A percentile compares a stretch with the other conserved stretches of the same genome.
Conservation (phyloP, 805 yeast species). For the Suhomyces xylopsoci region DNA sequence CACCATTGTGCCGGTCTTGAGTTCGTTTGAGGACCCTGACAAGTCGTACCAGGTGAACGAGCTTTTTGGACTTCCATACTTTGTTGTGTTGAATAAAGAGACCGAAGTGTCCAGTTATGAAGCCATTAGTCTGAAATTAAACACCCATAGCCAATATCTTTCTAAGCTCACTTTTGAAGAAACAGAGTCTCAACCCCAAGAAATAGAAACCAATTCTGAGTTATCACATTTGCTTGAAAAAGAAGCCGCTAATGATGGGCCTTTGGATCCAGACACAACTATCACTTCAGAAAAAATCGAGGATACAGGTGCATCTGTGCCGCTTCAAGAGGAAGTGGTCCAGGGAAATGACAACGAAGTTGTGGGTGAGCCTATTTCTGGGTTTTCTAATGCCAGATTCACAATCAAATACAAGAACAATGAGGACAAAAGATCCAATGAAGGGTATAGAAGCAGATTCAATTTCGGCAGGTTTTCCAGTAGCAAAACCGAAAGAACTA, state of each 20-base stretch:
- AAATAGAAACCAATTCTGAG: too few species aligned
- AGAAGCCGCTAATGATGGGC: neutral
- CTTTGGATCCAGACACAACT: neutral
- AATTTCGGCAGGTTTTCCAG: slow-evolving; percentile 1
- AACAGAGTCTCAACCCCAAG: neutral
- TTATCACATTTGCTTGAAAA: too few species aligned
- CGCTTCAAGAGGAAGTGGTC: neutral
- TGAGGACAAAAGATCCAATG: neutral
- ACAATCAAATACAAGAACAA: slow-evolving; percentile 28
- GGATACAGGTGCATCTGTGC: slow-evolving; percentile 20
- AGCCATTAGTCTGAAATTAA: slow-evolving; percentile 51
- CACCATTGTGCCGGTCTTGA: slow-evolving; percentile 58
- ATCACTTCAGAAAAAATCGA: slow-evolving; percentile 15
- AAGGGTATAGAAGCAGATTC: neutral
- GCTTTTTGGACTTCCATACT: slow-evolving; percentile 75
- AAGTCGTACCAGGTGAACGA: slow-evolving; percentile 36
- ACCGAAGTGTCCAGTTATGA: slow-evolving; percentile 56
- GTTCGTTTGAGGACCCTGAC: slow-evolving; percentile 36
- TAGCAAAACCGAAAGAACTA: slow-evolving; percentile 13
- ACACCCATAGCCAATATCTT: neutral
- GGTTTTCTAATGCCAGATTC: slow-evolving; percentile 50
- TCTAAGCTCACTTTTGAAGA: neutral
- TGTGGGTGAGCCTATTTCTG: slow-evolving; percentile 12
- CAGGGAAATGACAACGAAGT: slow-evolving; percentile 9
- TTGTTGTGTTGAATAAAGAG: slow-evolving; percentile 52